Evolutionary conservation across 257 asterid genomes (phyloP).

Genomic region (Plantago elongata): DNA sequence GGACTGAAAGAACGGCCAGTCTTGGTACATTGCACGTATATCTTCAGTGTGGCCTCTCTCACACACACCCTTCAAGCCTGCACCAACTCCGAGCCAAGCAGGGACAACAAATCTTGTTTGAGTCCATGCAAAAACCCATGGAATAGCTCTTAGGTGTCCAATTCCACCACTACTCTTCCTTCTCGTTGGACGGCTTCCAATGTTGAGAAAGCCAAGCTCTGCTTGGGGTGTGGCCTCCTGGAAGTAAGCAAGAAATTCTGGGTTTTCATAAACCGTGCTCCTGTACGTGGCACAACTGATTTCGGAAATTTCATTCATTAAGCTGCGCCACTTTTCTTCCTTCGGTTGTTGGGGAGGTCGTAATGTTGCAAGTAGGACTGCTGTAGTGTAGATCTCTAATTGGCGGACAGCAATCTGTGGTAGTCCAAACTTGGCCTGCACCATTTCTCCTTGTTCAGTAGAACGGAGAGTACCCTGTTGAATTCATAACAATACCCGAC

Average conservation of each 20-base stretch:
- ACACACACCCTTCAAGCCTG: constrained; percentile 72
- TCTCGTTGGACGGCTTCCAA: constrained; percentile 92
- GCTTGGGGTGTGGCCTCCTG: constrained; percentile 97
- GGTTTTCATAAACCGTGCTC: constrained; percentile 78
- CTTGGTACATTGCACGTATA: constrained; percentile 79
- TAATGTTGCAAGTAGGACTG: constrained; percentile 86
- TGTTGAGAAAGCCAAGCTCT: constrained; percentile 86
- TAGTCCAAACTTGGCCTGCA: constrained; percentile 92
- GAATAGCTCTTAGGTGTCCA: constrained; percentile 82
- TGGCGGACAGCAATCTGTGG: constrained; percentile 95
- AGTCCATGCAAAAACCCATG: constrained; percentile 98
- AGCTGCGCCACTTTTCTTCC: constrained; percentile 79
- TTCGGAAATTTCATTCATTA: constrained; percentile 87
- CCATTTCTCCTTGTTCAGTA: constrained; percentile 99
- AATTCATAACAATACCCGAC: constrained; percentile 14
- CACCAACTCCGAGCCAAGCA: constrained; percentile 97
- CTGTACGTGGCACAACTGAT: constrained; percentile 67
- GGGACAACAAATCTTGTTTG: constrained; percentile 93
- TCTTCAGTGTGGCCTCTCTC: constrained; percentile 76
- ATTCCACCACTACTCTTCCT: constrained; percentile 68
- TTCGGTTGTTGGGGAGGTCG: constrained; percentile 79
- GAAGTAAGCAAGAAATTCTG: constrained; percentile 79
- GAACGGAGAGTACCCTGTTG: constrained; percentile 83
- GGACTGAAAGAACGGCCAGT: constrained; percentile 93
- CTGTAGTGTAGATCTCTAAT: constrained; percentile 89